phyloP scores from a whole-genome alignment of 345 rosid genomes.

The Lepidium sativum region DNA sequence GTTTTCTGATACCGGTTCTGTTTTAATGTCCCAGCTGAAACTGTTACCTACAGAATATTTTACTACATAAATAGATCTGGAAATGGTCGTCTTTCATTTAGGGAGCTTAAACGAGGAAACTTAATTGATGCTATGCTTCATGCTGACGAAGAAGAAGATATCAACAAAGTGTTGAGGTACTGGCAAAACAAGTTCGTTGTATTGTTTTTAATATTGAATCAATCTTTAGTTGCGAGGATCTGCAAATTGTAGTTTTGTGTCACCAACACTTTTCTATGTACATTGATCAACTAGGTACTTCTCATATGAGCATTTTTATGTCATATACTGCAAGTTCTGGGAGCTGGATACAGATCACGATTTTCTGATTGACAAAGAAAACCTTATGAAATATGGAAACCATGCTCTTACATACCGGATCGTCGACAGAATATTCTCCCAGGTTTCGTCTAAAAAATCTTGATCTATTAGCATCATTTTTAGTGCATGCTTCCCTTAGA shows the following conservation, averaged over 20 bases:
- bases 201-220: no score
- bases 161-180: conserved; percentile 96
- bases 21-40: conserved; percentile 69
- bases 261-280: neutral
- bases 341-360: conserved; percentile 95
- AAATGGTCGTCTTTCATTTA: conserved; percentile 75
- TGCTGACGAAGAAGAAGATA: conserved; percentile 98
- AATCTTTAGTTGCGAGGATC: no score
- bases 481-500: neutral
- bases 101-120: conserved; percentile 88
- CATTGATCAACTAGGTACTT: conserved; percentile 54
- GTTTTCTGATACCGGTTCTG: conserved; percentile 11
- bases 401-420: conserved; percentile 95
- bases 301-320: conserved; percentile 94
- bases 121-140: conserved; percentile 79
- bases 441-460: conserved; percentile 40
- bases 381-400: conserved; percentile 91
- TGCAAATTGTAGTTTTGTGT: no score
- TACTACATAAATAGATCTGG: conserved; percentile 87
- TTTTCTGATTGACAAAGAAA: conserved; percentile 91
- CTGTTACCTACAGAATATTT: conserved; percentile 92
- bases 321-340: conserved; percentile 99
- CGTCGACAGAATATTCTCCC: conserved; percentile 89
- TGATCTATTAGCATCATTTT: no score
- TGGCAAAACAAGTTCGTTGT: neutral